A percentile compares a stretch with the other conserved stretches of the same genome.
Evolutionary conservation across 108 stramenopile species (phyloP).

Genomic region (Pelagomonas calceolata): DNA sequence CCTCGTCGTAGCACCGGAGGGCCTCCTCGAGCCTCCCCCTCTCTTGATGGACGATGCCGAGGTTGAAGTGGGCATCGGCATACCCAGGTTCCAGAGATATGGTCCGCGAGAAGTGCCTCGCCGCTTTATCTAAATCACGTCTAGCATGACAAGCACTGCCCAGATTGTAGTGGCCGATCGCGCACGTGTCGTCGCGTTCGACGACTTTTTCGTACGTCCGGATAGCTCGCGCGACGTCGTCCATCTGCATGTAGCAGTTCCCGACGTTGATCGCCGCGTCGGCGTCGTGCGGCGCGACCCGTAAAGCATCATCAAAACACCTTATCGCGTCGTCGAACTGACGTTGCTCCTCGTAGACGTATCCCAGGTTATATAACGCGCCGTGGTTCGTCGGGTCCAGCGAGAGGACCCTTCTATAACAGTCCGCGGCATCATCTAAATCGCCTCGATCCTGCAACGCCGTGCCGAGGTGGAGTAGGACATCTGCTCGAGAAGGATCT

Average conservation of each 20-base stretch:
- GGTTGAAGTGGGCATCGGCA: constrained; percentile 12
- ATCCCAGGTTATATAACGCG: constrained; percentile 9
- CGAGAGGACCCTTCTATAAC: not conserved
- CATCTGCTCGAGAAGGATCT: not conserved
- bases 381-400: not conserved
- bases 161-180: constrained; percentile 15
- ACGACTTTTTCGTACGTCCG: not conserved
- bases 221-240: not conserved
- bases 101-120: not conserved
- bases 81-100: not conserved
- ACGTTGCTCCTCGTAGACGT: constrained; percentile 5
- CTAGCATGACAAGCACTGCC: constrained; percentile 1
- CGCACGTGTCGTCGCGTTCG: not conserved
- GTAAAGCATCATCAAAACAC: not conserved
- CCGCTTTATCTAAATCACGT: not conserved
- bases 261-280: constrained; percentile 10
- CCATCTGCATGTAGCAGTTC: constrained; percentile 5
- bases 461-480: not conserved
- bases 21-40: not conserved
- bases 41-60: constrained; percentile 7
- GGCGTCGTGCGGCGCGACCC: not conserved
- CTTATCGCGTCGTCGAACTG: not conserved
- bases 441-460: not conserved
- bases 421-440: not conserved
- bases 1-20: not conserved